phyloP scores from a whole-genome alignment of 2,329 filamentous ascomycete genomes.

The Talaromyces sp. region DNA sequence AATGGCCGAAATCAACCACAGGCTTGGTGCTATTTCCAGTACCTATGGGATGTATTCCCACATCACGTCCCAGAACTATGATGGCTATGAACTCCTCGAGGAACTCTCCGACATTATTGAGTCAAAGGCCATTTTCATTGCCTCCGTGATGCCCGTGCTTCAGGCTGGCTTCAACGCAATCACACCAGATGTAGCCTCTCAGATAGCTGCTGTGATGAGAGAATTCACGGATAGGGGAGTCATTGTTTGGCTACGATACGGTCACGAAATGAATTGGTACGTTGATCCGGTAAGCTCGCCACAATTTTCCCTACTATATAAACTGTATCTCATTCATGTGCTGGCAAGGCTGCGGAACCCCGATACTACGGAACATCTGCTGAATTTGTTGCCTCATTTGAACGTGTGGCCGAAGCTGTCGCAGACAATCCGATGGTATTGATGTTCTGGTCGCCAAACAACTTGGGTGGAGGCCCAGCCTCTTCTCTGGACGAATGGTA shows the following conservation, averaged over 20 bases:
- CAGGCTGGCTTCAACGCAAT: not conserved
- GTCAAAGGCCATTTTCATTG: not conserved
- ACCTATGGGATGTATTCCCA: too few relatives aligned
- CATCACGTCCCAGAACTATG: too few relatives aligned
- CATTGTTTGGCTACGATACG: too few relatives aligned
- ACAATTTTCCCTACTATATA: too few relatives aligned
- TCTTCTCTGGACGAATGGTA: constrained; percentile 3
- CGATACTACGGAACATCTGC: too few relatives aligned
- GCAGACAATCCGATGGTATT: not conserved
- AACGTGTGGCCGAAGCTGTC: not conserved
- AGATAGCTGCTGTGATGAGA: not conserved
- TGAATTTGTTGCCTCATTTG: too few relatives aligned
- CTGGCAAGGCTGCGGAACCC: too few relatives aligned
- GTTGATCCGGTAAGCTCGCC: too few relatives aligned
- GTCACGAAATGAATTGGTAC: too few relatives aligned
- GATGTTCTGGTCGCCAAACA: constrained; percentile 4
- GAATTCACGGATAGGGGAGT: not conserved
- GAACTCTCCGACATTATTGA: too few relatives aligned
- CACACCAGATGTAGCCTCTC: not conserved
- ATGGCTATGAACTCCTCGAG: too few relatives aligned
- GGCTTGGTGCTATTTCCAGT: not conserved
- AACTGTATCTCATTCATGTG: too few relatives aligned
- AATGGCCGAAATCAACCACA: not conserved
- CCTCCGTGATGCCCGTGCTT: constrained; percentile 2
- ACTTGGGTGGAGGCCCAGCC: not conserved